phyloP scores from a whole-genome alignment of 129 eudicot species.

The Erigeron canadensis region DNA sequence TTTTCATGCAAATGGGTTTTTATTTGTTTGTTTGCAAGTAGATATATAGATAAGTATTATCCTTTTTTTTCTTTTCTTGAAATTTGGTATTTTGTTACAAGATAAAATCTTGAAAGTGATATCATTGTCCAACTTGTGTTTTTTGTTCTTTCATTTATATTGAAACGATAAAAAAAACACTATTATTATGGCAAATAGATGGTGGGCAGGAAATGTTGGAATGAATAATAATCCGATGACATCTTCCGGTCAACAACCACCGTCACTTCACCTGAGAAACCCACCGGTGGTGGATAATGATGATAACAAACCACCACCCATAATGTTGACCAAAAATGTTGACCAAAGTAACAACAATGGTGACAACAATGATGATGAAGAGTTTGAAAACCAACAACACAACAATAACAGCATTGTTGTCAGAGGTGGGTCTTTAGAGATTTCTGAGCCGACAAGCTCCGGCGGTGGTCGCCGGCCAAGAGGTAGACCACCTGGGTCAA shows the following conservation, averaged over 20 bases:
- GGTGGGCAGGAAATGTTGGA: conserved; percentile 84
- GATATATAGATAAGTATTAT: conserved; percentile 22
- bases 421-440: conserved; percentile 40
- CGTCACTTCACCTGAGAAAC: conserved; percentile 49
- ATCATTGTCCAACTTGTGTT: conserved; percentile 10
- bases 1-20: conserved; percentile 32
- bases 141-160: background rate
- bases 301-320: conserved; percentile 31
- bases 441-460: conserved; percentile 49
- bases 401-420: conserved; percentile 30
- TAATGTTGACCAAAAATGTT: background rate
- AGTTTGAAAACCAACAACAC: conserved; percentile 33
- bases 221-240: conserved; percentile 55
- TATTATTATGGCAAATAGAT: conserved; percentile 56
- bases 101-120: conserved; percentile 28
- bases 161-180: no score
- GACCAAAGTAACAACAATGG: conserved; percentile 24
- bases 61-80: conserved; percentile 10
- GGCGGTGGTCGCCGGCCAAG: conserved; percentile 64
- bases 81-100: conserved; percentile 16
- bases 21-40: background rate
- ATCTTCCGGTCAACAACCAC: conserved; percentile 37
- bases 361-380: conserved; percentile 42
- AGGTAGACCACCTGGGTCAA: conserved; percentile 74
- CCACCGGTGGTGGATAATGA: conserved; percentile 36